These are phyloP conservation scores for Persicaria maculosa DNA, from an alignment of 148 eudicot genomes.

Conservation along the genomic window DNA sequence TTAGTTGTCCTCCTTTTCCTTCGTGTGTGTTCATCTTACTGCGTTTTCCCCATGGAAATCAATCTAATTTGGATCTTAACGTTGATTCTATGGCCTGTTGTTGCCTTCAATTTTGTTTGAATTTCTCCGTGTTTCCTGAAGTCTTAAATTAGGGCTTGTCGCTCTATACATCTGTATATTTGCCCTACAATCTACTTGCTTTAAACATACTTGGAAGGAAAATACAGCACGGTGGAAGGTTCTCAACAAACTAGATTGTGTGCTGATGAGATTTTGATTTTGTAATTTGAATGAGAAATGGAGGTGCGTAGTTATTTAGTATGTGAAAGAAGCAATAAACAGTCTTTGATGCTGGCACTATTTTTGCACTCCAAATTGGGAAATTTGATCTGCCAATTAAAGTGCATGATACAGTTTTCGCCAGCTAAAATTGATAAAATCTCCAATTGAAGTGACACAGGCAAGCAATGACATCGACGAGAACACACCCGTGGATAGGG, in stretches of 20 bases:
- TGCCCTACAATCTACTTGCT: too few relatives aligned
- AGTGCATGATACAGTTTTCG: neutral
- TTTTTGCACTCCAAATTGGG: neutral
- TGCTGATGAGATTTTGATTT: neutral
- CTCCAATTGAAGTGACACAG: neutral
- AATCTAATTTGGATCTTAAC: too few relatives aligned
- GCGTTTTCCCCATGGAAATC: too few relatives aligned
- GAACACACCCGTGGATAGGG: conserved; percentile 45
- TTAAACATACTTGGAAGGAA: too few relatives aligned
- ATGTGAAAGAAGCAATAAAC: neutral
- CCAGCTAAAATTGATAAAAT: neutral
- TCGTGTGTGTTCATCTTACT: too few relatives aligned
- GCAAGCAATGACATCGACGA: conserved; percentile 66
- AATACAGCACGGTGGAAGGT: neutral
- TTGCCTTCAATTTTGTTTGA: neutral
- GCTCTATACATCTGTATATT: too few relatives aligned
- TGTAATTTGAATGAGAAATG: neutral
- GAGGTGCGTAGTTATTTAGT: neutral
- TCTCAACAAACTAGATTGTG: neutral
- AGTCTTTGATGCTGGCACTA: neutral
- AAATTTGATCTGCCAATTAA: neutral
- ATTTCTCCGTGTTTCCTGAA: neutral
- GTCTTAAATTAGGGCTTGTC: too few relatives aligned
- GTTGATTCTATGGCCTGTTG: neutral
- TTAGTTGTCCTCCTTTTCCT: too few relatives aligned